Evolutionary conservation across 2,329 filamentous ascomycete genomes (phyloP), one percentile per base, ranked within the genome.

Genomic region (Fonsecaea monophora): DNA sequence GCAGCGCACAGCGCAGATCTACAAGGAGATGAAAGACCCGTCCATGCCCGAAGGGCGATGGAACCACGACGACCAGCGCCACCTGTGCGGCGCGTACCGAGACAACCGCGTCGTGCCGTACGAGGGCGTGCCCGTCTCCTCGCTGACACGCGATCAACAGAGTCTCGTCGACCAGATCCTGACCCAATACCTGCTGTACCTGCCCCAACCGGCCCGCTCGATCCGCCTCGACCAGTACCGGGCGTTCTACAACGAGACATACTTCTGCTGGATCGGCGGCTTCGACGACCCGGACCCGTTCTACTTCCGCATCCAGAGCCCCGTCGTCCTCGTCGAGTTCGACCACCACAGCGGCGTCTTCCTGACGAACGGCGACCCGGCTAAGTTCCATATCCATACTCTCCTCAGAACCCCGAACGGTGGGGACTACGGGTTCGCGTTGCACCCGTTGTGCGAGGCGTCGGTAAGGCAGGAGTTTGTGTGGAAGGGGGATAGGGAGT

Each of bases 321-420:
- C 90, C 0, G 90, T 94, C 0, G 81, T 92, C 0, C 80, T 94
- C 1, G 81, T 90, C 60, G 91, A 94, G 81, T 91, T 94, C 73
- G 91, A 94, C 73, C 90, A 92, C 74, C 91, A 94, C 76, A 91
- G 87, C 0, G 90, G 91, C 0, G 91, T 94, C 0, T 94, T 93
- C 72, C 77, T 94, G 73, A 87, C 84, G 1, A 94, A 94, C 74
- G 82, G 82, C 58, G 86, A 91, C 77, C 91, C 91, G 0, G 88
- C 87, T 37, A 91, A 90, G 77, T 94, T 92, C 72, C 91, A 94
- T 72, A 90, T 92, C 25, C 91, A 94, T 75, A 94, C 91, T 0
- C 78, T 92, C 60, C 78, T 92, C 69, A 78, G 91, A 40, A 89
- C 86, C 37, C 91, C 91, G 0, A 94, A 94, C 76, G 87, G 80